Percentiles rank a stretch among this genome's conserved stretches.
These are phyloP conservation scores for Pleurotus tuber-regium DNA, from an alignment of 768 basidiomycete species.

Conservation along the genomic window DNA sequence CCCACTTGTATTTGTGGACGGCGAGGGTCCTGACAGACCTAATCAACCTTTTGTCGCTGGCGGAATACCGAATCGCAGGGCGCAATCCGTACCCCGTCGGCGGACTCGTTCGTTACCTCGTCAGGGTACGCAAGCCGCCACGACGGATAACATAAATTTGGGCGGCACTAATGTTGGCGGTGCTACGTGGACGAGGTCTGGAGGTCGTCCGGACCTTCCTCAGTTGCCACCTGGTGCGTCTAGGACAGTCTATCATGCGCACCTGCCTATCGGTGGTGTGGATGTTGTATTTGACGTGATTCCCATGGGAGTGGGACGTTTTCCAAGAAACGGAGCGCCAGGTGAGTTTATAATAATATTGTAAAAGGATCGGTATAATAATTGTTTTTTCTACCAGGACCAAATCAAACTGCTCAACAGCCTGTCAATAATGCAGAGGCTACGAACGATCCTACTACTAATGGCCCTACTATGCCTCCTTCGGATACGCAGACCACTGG, in stretches of 20 bases:
- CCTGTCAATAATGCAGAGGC: not conserved
- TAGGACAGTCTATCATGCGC: conserved; percentile 2
- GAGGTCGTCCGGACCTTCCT: conserved; percentile 15
- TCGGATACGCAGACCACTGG: too few relatives aligned
- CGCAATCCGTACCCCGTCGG: conserved; percentile 8
- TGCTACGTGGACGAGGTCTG: not conserved
- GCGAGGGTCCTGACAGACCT: not conserved
- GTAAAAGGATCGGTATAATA: too few relatives aligned
- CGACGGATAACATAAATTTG: not conserved
- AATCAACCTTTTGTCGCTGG: too few relatives aligned
- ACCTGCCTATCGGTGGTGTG: conserved; percentile 6
- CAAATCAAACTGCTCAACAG: too few relatives aligned
- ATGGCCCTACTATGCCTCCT: not conserved
- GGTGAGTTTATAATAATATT: too few relatives aligned
- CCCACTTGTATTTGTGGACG: not conserved
- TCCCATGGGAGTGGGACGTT: not conserved
- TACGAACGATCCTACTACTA: not conserved
- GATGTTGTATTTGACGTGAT: conserved; percentile 8
- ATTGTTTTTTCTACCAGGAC: too few relatives aligned
- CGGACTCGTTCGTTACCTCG: conserved; percentile 3
- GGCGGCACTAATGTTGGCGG: not conserved
- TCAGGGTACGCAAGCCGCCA: not conserved
- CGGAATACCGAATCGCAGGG: not conserved
- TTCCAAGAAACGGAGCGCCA: not conserved
- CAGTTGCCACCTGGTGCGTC: conserved; percentile 1